Conservation (phyloP, 2,329 filamentous ascomycete genomes). For the Blastomyces parvus region DNA sequence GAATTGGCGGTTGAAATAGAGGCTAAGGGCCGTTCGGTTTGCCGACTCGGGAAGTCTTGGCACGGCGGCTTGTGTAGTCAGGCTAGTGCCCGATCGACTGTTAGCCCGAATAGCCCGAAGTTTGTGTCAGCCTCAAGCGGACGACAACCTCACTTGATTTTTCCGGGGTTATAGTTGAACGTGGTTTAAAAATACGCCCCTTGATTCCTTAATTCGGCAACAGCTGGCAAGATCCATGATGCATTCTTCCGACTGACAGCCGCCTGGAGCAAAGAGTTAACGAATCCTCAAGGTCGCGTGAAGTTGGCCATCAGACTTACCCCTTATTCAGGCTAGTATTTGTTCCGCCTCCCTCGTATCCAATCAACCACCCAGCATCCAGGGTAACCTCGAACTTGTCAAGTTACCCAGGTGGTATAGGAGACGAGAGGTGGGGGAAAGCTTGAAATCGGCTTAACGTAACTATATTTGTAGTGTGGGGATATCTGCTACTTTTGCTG, state of each 20-base stretch:
- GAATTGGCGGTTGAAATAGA: background rate
- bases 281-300: no score
- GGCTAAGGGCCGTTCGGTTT: background rate
- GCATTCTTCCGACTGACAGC: background rate
- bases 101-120: background rate
- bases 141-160: no score
- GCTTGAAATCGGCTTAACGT: background rate
- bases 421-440: background rate
- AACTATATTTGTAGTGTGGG: background rate
- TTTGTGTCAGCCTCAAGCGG: background rate
- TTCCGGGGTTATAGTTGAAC: no score
- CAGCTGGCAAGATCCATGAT: background rate
- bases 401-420: background rate
- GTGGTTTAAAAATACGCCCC: no score
- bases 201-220: background rate
- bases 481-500: background rate
- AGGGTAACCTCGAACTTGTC: background rate
- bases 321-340: no score
- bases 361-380: background rate
- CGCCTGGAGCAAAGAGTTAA: no score
- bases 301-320: no score
- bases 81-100: no score
- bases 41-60: background rate
- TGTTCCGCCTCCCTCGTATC: background rate
- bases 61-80: background rate